phyloP scores from a whole-genome alignment of 345 rosid genomes.

The Brassica rapa region DNA sequence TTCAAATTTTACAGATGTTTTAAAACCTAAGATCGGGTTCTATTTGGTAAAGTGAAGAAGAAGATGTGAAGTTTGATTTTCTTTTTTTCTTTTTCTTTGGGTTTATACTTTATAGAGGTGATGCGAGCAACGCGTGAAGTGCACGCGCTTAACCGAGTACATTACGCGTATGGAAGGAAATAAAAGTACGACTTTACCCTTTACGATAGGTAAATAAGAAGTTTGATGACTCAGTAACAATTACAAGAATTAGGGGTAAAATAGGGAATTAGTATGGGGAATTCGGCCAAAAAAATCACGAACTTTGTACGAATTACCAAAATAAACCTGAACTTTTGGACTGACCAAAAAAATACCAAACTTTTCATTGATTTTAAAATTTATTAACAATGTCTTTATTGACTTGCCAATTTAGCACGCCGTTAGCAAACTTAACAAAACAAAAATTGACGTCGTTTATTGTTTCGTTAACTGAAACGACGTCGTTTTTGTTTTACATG shows the following conservation, averaged over 20 bases:
- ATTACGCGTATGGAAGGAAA: conserved; percentile 16
- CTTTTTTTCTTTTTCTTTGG: background rate
- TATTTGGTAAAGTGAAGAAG: conserved; percentile 41
- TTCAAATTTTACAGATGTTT: conserved; percentile 6
- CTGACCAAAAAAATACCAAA: no score
- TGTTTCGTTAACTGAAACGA: no score
- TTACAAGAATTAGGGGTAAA: conserved; percentile 19
- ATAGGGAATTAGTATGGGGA: background rate
- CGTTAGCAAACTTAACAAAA: no score
- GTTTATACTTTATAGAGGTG: background rate
- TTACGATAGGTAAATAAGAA: no score
- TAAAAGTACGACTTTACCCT: conserved; percentile 10
- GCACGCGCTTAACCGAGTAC: conserved; percentile 9
- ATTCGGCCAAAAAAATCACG: no score
- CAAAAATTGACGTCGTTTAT: no score
- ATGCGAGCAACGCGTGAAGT: conserved; percentile 15
- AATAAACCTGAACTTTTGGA: no score
- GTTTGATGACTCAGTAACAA: background rate
- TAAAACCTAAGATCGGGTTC: conserved; percentile 13
- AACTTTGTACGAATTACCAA: no score
- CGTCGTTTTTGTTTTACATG: no score
- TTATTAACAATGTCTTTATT: no score
- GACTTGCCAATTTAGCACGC: no score
- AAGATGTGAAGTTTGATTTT: conserved; percentile 10
- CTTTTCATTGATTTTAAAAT: no score